Conservation (phyloP, 2,329 filamentous ascomycete genomes). For the Xylariaceae sp. region DNA sequence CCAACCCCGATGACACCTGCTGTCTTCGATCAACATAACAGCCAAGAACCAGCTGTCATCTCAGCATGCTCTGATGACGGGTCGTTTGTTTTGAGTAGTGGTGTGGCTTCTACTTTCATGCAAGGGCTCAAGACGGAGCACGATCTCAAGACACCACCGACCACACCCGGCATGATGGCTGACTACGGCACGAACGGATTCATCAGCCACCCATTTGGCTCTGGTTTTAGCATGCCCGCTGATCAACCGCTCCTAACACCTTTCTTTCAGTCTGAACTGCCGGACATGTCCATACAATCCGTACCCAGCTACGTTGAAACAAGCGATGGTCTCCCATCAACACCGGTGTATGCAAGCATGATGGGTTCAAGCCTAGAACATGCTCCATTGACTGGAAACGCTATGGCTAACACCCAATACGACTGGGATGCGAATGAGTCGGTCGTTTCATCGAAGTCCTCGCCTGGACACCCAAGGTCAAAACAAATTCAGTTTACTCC, state of each 20-base stretch:
- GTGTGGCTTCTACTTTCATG: slow-evolving; percentile 28
- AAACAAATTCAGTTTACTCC: slow-evolving; percentile 54
- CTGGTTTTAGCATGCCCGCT: slow-evolving; percentile 40
- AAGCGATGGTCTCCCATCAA: slow-evolving; percentile 52
- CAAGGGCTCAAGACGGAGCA: slow-evolving; percentile 45
- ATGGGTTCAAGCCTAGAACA: slow-evolving; percentile 50
- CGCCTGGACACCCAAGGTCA: slow-evolving; percentile 46
- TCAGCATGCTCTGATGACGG: slow-evolving; percentile 49
- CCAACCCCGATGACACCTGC: slow-evolving; percentile 58
- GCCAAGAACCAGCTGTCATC: slow-evolving; percentile 49
- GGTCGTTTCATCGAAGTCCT: slow-evolving; percentile 45
- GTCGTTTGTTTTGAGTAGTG: slow-evolving; percentile 39
- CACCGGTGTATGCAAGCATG: slow-evolving; percentile 52
- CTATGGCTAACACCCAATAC: slow-evolving; percentile 52
- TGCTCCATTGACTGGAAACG: slow-evolving; percentile 41
- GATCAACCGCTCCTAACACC: slow-evolving; percentile 59
- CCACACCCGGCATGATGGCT: slow-evolving; percentile 56
- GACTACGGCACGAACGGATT: slow-evolving; percentile 50
- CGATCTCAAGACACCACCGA: slow-evolving; percentile 59
- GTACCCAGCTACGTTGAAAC: slow-evolving; percentile 55
- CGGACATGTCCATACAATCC: slow-evolving; percentile 47
- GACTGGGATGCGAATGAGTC: slow-evolving; percentile 56
- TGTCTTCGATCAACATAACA: slow-evolving; percentile 44
- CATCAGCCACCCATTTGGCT: slow-evolving; percentile 38
- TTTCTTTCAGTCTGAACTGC: slow-evolving; percentile 53